Evolutionary conservation across 1,284 basidiomycete species (phyloP).

Genomic region (Gymnopus androsaceus): DNA sequence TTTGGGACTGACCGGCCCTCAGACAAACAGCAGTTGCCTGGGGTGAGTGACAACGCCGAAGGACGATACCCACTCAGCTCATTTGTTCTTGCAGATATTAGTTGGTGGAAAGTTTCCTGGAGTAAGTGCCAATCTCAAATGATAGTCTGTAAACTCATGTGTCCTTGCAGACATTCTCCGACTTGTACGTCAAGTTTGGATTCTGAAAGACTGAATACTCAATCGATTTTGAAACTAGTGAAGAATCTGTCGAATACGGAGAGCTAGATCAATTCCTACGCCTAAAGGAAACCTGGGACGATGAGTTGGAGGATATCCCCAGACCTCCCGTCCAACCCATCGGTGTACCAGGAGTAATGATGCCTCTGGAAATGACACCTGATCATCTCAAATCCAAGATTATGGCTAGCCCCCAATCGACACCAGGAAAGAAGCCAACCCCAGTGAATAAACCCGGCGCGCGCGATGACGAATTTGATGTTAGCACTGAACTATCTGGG

Average conservation of each 20-base stretch:
- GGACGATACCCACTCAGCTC: not conserved
- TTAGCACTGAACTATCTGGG: constrained; percentile 64
- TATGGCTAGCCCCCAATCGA: constrained; percentile 53
- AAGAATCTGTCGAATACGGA: constrained; percentile 77
- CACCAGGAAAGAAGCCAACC: constrained; percentile 30
- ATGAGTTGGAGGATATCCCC: constrained; percentile 53
- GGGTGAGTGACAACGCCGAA: constrained; percentile 27
- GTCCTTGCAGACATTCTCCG: constrained; percentile 46
- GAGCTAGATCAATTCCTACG: constrained; percentile 71
- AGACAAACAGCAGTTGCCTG: constrained; percentile 81
- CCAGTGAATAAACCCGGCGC: constrained; percentile 47
- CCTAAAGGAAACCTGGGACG: constrained; percentile 65
- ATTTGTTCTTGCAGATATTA: constrained; percentile 43
- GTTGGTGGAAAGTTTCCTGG: constrained; percentile 65
- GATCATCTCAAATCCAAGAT: constrained; percentile 62
- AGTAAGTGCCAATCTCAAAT: constrained; percentile 29
- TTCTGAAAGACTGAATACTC: not conserved
- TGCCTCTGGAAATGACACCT: constrained; percentile 78
- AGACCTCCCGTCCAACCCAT: constrained; percentile 56
- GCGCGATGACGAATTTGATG: constrained; percentile 55
- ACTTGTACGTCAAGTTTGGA: constrained; percentile 47
- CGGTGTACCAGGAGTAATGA: constrained; percentile 75
- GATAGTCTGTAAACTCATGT: not conserved
- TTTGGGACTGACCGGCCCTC: constrained; percentile 11
- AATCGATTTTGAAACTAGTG: constrained; percentile 42